Evolutionary conservation across 2,329 filamentous ascomycete species (phyloP), one percentile per base, ranked within the genome.

Genomic region (Colletotrichum cereale): DNA sequence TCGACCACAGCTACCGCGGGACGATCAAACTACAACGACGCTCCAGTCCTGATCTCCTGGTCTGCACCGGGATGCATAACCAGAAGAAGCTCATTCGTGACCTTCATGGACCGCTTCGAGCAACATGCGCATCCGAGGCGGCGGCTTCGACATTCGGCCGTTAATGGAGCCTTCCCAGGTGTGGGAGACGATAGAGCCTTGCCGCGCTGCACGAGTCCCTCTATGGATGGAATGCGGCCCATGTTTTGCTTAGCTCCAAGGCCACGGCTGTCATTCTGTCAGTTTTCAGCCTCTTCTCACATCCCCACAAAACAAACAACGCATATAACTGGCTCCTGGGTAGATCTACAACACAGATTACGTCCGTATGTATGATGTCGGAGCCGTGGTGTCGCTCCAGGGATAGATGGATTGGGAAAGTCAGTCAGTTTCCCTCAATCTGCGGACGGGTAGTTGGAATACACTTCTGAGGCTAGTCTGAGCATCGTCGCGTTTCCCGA

Each of bases 221-320:
- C 21, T 26, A 47, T 31, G 55, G 55, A 21, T 29, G 4, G 38
- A 29, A 31, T 44, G 40, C 26, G 48, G 31, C 38, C 40, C n/a
- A n/a, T n/a, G n/a, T n/a, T n/a, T 18, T 50, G 14, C 47, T 55
- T 18, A 12, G 21, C n/a, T 56, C 21, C 14, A 34, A 24, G 31
- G 52, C 31, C 11, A 11, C 8, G 21, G 31, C 29, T 40, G 34
- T 40, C n/a, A 48, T 48, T 53, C 61, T 66, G 62, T 72, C 69
- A 69, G n/a, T 58, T 64, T 64, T 64, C 65, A 56, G 65, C 69
- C 69, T 63, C 61, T 26, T 63, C 34, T 24, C 44, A n/a, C 16
- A 3, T 62, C 44, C n/a, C 58, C 62, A n/a, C 50, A 36, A 40
- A 66, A 58, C 52, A 38, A 5, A 40, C 4, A 21, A 11, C 42